A percentile compares a stretch with the other conserved stretches of the same genome.
These are phyloP conservation scores for Blastobotrys capitulatus DNA, from an alignment of 1,139 yeast genomes.

Conservation along the genomic window DNA sequence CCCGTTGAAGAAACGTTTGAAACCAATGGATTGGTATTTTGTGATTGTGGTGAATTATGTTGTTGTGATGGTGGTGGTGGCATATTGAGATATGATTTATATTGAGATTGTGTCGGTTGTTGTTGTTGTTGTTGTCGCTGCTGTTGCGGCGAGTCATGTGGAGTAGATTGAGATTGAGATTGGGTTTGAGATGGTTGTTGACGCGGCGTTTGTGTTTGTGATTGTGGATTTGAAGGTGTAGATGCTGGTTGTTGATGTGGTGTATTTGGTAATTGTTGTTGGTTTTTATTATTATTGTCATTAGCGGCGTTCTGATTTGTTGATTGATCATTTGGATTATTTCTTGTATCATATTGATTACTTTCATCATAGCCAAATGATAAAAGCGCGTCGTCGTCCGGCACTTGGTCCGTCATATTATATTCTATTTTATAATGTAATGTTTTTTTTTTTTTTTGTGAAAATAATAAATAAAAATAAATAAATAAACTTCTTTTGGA, in stretches of 20 bases:
- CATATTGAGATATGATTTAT: not conserved
- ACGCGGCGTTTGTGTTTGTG: not conserved
- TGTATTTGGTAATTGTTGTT: not conserved
- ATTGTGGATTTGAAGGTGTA: not conserved
- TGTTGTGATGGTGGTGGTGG: constrained; percentile 2
- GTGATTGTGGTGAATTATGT: not conserved
- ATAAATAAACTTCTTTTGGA: no score
- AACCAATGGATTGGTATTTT: not conserved
- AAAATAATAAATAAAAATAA: no score
- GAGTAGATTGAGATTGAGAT: not conserved
- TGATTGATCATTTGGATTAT: not conserved
- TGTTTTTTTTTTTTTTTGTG: no score
- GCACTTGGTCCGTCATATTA: constrained; percentile 14
- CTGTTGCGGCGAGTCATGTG: not conserved
- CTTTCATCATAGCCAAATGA: constrained; percentile 12
- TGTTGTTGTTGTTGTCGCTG: not conserved
- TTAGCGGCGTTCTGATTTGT: not conserved
- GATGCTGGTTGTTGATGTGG: not conserved
- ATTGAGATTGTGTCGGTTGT: not conserved
- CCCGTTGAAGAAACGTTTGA: not conserved
- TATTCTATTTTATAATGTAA: no score
- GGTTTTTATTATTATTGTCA: not conserved
- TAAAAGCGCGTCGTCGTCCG: constrained; percentile 15
- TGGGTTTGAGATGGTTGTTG: not conserved
- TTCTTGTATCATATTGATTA: not conserved